phyloP scores from a whole-genome alignment of 1,284 basidiomycete species.

The Heterobasidion irregulare region DNA sequence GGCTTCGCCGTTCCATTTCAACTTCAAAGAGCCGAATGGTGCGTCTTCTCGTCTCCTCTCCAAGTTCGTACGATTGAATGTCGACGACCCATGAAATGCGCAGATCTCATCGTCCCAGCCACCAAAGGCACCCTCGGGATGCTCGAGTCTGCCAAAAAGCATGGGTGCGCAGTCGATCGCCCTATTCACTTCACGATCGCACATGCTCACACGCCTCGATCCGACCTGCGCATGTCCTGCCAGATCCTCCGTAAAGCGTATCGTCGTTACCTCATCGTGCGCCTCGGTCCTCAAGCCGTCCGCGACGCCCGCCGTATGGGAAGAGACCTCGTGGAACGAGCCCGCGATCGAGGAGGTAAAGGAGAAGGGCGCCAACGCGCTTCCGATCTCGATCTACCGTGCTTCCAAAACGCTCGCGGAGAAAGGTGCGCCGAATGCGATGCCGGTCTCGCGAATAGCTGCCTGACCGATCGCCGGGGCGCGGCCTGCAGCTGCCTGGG shows the following conservation, averaged over 20 bases:
- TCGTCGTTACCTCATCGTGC: conserved; percentile 58
- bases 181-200: neutral
- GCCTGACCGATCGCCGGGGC: neutral
- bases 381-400: conserved; percentile 36
- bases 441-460: neutral
- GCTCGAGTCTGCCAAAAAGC: conserved; percentile 42
- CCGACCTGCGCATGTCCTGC: neutral
- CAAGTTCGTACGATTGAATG: neutral
- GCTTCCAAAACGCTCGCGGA: conserved; percentile 70
- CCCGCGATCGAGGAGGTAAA: conserved; percentile 43
- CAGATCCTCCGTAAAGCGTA: conserved; percentile 39
- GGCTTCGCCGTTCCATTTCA: conserved; percentile 39
- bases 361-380: conserved; percentile 40
- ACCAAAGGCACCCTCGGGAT: conserved; percentile 54
- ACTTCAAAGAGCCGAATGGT: conserved; percentile 31
- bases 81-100: neutral
- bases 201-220: neutral
- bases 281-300: conserved; percentile 35
- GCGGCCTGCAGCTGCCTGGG: conserved; percentile 35
- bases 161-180: conserved; percentile 26
- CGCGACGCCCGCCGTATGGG: conserved; percentile 16
- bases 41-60: neutral
- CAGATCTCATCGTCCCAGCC: conserved; percentile 54
- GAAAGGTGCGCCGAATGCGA: conserved; percentile 26
- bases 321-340: conserved; percentile 60